phyloP scores from a whole-genome alignment of 1,284 basidiomycete genomes.

The Fistulina hepatica region DNA sequence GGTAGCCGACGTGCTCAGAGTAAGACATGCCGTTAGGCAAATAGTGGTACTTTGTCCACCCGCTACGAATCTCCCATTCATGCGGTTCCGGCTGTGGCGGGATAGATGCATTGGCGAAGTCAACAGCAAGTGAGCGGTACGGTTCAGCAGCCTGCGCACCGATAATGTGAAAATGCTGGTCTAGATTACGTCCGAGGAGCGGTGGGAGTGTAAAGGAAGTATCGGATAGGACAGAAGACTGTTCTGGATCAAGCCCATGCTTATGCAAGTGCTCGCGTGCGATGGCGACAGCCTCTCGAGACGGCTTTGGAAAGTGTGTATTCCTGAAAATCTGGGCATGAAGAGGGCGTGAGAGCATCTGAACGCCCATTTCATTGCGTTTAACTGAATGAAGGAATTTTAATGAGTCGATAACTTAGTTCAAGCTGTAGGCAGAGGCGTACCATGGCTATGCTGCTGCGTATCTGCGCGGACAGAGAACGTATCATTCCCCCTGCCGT shows the following conservation, averaged over 20 bases:
- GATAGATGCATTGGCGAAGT: slow-evolving; percentile 44
- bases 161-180: slow-evolving; percentile 84
- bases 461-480: too few relatives aligned
- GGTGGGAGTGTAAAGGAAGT: slow-evolving; percentile 76
- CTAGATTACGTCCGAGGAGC: slow-evolving; percentile 73
- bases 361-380: slow-evolving; percentile 86
- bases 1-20: slow-evolving; percentile 50
- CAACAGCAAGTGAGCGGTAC: slow-evolving; percentile 67
- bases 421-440: too few relatives aligned
- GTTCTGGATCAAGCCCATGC: slow-evolving; percentile 73
- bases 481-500: background rate
- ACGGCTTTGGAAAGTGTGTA: slow-evolving; percentile 51
- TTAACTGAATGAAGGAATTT: slow-evolving; percentile 30
- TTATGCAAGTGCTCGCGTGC: slow-evolving; percentile 68
- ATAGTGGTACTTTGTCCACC: slow-evolving; percentile 85
- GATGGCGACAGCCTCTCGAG: slow-evolving; percentile 56
- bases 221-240: slow-evolving; percentile 73
- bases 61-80: slow-evolving; percentile 63
- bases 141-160: slow-evolving; percentile 69
- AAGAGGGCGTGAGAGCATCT: slow-evolving; percentile 73
- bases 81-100: slow-evolving; percentile 49
- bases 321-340: slow-evolving; percentile 82
- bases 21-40: slow-evolving; percentile 55
- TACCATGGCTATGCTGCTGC: too few relatives aligned
- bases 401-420: too few relatives aligned